Percentiles rank a stretch among this genome's conserved stretches.
phyloP scores from a whole-genome alignment of 2,329 filamentous ascomycete species.

The Rhytidhysteron rufulum region DNA sequence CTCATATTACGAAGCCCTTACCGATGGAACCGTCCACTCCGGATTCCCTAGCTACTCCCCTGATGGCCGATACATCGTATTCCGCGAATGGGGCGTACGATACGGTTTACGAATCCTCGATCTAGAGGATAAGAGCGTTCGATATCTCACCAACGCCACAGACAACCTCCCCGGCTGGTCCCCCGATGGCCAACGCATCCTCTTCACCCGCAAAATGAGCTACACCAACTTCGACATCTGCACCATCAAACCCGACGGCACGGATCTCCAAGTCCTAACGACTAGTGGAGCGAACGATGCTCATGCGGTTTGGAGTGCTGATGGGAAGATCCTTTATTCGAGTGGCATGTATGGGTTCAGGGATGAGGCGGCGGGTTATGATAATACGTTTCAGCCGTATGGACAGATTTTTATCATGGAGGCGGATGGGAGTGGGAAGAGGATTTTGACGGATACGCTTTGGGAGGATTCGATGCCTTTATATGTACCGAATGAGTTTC shows the following conservation, averaged over 20 bases:
- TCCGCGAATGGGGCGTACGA: constrained; percentile 29
- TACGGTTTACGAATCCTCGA: constrained; percentile 34
- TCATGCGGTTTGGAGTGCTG: constrained; percentile 42
- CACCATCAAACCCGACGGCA: constrained; percentile 41
- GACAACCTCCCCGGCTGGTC: constrained; percentile 41
- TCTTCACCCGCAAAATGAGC: constrained; percentile 37
- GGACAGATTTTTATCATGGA: constrained; percentile 46
- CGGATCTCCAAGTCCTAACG: constrained; percentile 31
- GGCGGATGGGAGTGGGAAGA: constrained; percentile 30
- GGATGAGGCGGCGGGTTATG: constrained; percentile 39
- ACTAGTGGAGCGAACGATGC: constrained; percentile 40
- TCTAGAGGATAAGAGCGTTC: constrained; percentile 18
- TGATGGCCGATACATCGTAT: constrained; percentile 36
- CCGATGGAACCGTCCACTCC: constrained; percentile 32
- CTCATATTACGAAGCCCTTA: constrained; percentile 27
- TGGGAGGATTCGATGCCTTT: constrained; percentile 18
- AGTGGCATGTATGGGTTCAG: constrained; percentile 44
- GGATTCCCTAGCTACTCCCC: constrained; percentile 40
- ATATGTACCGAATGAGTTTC: constrained; percentile 12
- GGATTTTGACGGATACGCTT: constrained; percentile 12
- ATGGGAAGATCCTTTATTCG: constrained; percentile 40
- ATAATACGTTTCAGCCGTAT: constrained; percentile 45
- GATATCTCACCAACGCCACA: constrained; percentile 33
- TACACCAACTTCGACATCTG: constrained; percentile 38
- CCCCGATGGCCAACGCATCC: constrained; percentile 36